Percentiles rank a stretch among this genome's conserved stretches.
phyloP scores from a whole-genome alignment of 495 filamentous ascomycete genomes.

The Staphylotrichum tortipilum region DNA sequence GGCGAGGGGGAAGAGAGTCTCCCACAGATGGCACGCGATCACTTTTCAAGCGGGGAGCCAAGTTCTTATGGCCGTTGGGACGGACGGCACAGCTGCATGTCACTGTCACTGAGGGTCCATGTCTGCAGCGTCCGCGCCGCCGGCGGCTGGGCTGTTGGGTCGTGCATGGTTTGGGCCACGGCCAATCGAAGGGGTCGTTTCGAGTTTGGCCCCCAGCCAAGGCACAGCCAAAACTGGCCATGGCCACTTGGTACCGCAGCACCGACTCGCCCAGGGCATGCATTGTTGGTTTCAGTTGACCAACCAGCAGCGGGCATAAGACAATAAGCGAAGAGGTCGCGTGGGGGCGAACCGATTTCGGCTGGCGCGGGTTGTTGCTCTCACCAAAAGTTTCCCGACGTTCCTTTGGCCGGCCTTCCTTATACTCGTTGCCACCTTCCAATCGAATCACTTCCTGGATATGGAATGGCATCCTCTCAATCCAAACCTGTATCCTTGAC shows the following conservation, averaged over 20 bases:
- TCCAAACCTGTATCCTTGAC: not conserved
- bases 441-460: not conserved
- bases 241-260: no score
- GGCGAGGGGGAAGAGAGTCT: not conserved
- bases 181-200: conserved; percentile 12
- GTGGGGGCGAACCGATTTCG: no score
- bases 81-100: conserved; percentile 3
- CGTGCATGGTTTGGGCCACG: not conserved
- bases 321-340: no score
- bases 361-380: no score
- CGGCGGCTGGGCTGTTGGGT: conserved; percentile 1
- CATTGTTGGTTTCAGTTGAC: not conserved
- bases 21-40: not conserved
- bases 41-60: not conserved
- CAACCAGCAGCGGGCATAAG: no score
- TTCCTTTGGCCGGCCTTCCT: not conserved
- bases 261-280: no score
- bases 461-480: not conserved
- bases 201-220: not conserved
- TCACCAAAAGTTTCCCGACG: no score
- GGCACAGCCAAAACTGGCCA: no score
- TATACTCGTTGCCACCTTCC: not conserved
- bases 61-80: not conserved
- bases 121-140: conserved; percentile 3
- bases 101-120: no score